Conservation (phyloP, 805 yeast genomes). For the Starmera pachycereana region DNA sequence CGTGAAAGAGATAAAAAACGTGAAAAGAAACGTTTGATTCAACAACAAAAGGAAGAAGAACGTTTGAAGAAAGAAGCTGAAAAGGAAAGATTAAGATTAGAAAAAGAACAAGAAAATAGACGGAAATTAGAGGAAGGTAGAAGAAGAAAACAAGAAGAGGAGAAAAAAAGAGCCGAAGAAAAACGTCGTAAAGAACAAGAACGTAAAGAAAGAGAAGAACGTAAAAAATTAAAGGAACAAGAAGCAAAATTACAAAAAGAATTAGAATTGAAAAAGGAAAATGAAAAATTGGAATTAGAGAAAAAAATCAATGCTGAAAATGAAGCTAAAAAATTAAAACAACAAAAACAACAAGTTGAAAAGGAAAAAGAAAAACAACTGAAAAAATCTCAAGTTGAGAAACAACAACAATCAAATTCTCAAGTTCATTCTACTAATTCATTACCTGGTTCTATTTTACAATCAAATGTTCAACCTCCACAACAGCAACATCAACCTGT, state of each 20-base stretch:
- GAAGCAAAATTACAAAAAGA: slow-evolving; percentile 24
- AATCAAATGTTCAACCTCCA: neutral
- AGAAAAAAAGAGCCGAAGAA: slow-evolving; percentile 31
- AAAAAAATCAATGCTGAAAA: slow-evolving; percentile 22
- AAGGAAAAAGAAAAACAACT: slow-evolving; percentile 9
- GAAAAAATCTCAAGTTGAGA: slow-evolving; percentile 16
- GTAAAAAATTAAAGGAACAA: slow-evolving; percentile 16
- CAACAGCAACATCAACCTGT: neutral
- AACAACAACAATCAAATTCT: neutral
- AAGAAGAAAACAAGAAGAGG: slow-evolving; percentile 26
- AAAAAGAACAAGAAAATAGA: slow-evolving; percentile 26
- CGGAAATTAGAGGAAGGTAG: slow-evolving; percentile 34
- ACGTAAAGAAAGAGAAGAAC: slow-evolving; percentile 23
- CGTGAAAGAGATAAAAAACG: slow-evolving; percentile 50
- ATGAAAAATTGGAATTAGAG: slow-evolving; percentile 23
- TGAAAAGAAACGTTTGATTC: slow-evolving; percentile 56
- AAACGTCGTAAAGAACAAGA: slow-evolving; percentile 28
- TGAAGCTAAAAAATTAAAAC: slow-evolving; percentile 6
- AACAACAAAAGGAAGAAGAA: slow-evolving; percentile 45
- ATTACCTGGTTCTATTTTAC: neutral
- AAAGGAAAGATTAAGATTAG: slow-evolving; percentile 27
- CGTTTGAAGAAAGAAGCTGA: slow-evolving; percentile 32
- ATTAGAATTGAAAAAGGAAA: slow-evolving; percentile 23
- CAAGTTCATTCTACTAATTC: neutral
- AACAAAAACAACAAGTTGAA: too few relatives aligned